Base-by-base conservation (phyloP, 2,329 filamentous ascomycete genomes). In the Fusarium avenaceum region DNA sequence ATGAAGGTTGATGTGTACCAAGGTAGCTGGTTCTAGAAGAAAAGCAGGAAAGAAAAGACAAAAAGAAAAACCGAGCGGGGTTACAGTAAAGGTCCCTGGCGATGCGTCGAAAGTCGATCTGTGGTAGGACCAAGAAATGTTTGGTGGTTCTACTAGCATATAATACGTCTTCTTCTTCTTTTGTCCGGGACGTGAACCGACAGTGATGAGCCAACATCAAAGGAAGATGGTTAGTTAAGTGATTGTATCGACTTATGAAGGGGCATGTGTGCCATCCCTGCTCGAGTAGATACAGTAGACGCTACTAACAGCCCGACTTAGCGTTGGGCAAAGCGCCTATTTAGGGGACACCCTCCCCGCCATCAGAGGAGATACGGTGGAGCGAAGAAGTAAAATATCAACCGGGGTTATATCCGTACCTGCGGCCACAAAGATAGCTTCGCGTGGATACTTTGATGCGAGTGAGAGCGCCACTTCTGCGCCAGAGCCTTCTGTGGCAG, bases 191-290 rank as follows among this genome's bases (percentile, higher is more conserved):
- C 73, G 75, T 77, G 71, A 73, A 70, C 75, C 67, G 70, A 69
- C 66, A 67, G 61, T 73, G 70, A 74, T 72, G 69, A 62, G 47
- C 55, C 50, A 60, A 49, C 63, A 65, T 70, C 69, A 70, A 63
- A 63, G 67, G 63, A 72, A 67, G 63, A 70, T 64, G 72, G 45
- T 69, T 40, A 51, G 51, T 59, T 68, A 73, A 75, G 66, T 70
- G 73, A 78, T 75, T 78, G 76, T 78, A 72, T 78, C 59, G 72
- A 73, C 60, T 48, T 70, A 61, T 64, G 58, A 72, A 70, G 67
- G 73, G 76, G 68, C 73, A 75, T 76, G 76, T 77, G 77, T 79
- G 74, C 73, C 71, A 74, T 69, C 73, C 75, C 70, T 75, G 68
- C 65, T 67, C 51, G 30, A 68, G 53, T 52, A 55, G 63, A 62